Evolutionary conservation across 805 yeast species (phyloP).

Genomic region (Henningerozyma blattae): DNA sequence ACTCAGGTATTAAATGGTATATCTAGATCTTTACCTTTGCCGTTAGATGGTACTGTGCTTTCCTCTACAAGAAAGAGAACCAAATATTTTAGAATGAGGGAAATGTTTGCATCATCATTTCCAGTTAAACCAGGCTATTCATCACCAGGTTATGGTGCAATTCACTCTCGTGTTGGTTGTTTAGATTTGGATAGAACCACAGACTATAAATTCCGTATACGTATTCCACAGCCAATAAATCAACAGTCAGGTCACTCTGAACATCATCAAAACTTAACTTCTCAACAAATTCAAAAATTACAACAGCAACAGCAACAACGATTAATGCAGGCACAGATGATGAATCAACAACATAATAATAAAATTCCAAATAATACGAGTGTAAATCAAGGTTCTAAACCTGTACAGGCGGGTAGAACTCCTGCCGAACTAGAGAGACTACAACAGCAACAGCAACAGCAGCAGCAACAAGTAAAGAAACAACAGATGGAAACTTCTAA

Average conservation of each 20-base stretch:
- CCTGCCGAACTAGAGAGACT: conserved; percentile 5
- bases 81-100: conserved; percentile 76
- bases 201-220: conserved; percentile 45
- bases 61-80: conserved; percentile 62
- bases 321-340: conserved; percentile 20
- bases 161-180: conserved; percentile 55
- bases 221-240: conserved; percentile 33
- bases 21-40: conserved; percentile 65
- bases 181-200: conserved; percentile 60
- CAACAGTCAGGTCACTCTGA: conserved; percentile 5
- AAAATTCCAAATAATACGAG: no score
- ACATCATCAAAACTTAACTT: conserved; percentile 17
- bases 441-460: conserved; percentile 6
- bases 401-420: no score
- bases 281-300: conserved; percentile 10
- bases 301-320: conserved; percentile 17
- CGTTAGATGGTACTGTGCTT: conserved; percentile 64
- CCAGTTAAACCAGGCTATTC: conserved; percentile 27
- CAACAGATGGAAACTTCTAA: no score
- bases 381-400: no score
- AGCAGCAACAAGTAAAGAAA: conserved; percentile 4
- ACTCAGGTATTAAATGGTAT: conserved; percentile 86
- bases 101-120: conserved; percentile 78
- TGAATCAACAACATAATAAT: conserved; percentile 14
- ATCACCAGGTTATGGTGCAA: conserved; percentile 45